phyloP scores from a whole-genome alignment of 768 basidiomycete genomes.

The Brasilioporus rufonigricans region DNA sequence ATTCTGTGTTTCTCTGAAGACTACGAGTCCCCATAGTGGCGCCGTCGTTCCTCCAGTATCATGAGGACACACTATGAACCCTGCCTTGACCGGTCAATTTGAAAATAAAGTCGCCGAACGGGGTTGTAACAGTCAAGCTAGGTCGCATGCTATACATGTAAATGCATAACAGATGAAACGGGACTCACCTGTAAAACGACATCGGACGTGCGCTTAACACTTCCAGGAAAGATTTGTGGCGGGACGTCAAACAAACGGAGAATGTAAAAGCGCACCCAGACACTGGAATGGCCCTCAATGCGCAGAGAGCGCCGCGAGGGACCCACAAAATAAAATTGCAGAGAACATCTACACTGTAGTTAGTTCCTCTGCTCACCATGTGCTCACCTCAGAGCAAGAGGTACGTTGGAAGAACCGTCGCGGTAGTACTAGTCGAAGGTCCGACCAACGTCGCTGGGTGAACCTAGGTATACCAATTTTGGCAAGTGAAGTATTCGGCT shows the following conservation, averaged over 20 bases:
- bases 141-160: conserved; percentile 1
- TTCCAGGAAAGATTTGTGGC: conserved; percentile 23
- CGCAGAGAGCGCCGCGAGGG: background rate
- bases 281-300: conserved; percentile 9
- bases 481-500: conserved; percentile 20
- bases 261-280: background rate
- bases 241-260: conserved; percentile 1
- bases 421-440: too few relatives aligned
- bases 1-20: conserved; percentile 6
- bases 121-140: background rate
- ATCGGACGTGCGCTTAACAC: background rate
- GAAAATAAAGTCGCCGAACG: background rate
- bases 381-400: background rate
- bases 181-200: conserved; percentile 2
- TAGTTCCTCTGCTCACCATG: background rate
- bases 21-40: conserved; percentile 4
- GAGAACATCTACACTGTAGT: background rate
- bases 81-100: background rate
- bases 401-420: too few relatives aligned
- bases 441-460: background rate
- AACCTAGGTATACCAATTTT: conserved; percentile 13
- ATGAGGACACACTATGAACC: conserved; percentile 1
- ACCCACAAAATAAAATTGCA: conserved; percentile 4
- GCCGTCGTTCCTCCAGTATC: conserved; percentile 8
- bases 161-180: conserved; percentile 5